Base-by-base conservation (phyloP, 176 grass and related monocot genomes). In the Hordeum vulgare region DNA sequence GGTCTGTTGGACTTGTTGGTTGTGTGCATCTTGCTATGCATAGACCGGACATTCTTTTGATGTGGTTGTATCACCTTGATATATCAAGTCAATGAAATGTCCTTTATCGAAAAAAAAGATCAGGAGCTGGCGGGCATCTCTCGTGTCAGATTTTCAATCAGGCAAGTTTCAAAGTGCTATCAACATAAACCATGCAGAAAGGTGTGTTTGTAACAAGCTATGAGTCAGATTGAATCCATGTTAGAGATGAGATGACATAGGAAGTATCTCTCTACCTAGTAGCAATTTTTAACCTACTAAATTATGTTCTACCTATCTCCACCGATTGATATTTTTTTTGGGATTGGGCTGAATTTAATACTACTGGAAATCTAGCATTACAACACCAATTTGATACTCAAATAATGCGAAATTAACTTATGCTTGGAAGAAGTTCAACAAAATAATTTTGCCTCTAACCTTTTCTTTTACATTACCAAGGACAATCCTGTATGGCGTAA, bases 401-500 rank as follows among this genome's bases (percentile, higher is more conserved):
- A 62, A 29, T 1, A 61, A 62, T 71, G 17, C 51, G 68, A 60
- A 9, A 81, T 28, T 10, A 0, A 37, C 44, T 58, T 10, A 42
- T 9, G 13, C 11, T 39, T 59, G 47, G 47, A 51, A 51, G 47
- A 51, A 54, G 49, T 71, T 56, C 58, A 66, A 72, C 66, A 66
- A 42, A 77, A 17, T 23, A 49, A 62, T 12, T 28, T 74, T 29
- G 28, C 61, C 75, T 65, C 77, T 40, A 68, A 97, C 95, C 92
- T 93, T 98, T 61, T 98, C 92, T 83, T 93, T 94, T 51, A 98
- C 76, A 85, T 93, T 70, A 77, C 96, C 92, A 71, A 98, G 93
- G 85, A 98, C 86, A 86, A 98, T 80, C 76, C 96, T 98, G 53
- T 98, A 98, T 28, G 96, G 96, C 73, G 92, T 92, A 53, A 91